Base-by-base conservation (phyloP, 2,329 filamentous ascomycete genomes). In the Ophiognomonia clavigignenti-juglandacearum region DNA sequence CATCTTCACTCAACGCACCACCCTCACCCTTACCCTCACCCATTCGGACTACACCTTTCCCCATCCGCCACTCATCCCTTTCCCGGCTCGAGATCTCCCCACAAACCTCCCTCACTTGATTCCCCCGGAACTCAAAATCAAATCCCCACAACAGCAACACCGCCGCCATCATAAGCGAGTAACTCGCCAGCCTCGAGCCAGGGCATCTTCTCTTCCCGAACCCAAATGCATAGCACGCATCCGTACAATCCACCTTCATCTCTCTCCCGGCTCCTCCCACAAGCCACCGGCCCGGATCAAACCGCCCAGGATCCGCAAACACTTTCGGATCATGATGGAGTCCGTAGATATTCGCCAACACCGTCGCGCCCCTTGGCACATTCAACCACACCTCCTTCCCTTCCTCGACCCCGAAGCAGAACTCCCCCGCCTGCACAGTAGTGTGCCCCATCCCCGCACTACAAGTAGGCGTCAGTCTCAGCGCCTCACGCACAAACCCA, bases 401-500 rank as follows among this genome's bases (percentile, higher is more conserved):
- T 6, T 19, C 14, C 11, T 23, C 16, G 10, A 16, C 3, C 38
- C 1, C 48, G 42, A 11, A 35, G 13, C 11, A 48, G 23, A 9
- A 9, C 13, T 5, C 43, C 10, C n/a, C 38, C 13, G 14, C 34
- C 8, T 20, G 13, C 13, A 42, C 42, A 16, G 42, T 26, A 6
- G 42, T 49, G 20, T 49, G 49, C 13, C 46, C 49, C 2, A 51
- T 46, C 10, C 49, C 49, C n/a, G 49, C 48, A 36, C 41, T 45
- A 10, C 46, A 45, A 10, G 49, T 36, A 4, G 49, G 49, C 6
- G 49, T 51, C 27, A 51, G 3, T 11, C 49, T 48, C 26, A 51
- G 32, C 3, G 49, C 29, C 29, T 51, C 49, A 22, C 43, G 45
- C 19, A 51, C 49, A 13, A 51, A 19, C 6, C 32, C 39, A n/a